These are phyloP conservation scores for Lignosus rhinocerotis DNA, from an alignment of 1,284 basidiomycete genomes.

Conservation along the genomic window DNA sequence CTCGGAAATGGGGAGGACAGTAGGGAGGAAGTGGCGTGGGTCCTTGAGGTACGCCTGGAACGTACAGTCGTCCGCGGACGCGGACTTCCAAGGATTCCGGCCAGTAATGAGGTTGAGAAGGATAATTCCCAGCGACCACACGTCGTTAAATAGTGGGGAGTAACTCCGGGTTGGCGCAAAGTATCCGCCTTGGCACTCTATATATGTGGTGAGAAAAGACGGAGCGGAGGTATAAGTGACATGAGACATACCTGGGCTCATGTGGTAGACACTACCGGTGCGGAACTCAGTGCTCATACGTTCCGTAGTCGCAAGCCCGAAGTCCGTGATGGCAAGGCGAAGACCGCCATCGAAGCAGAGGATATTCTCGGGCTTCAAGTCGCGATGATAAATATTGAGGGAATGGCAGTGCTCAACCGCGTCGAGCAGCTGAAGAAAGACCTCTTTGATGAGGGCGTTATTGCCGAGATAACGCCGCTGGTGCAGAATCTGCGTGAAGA, in stretches of 20 bases:
- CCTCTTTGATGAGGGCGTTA: conserved; percentile 80
- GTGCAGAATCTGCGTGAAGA: conserved; percentile 86
- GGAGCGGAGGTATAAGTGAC: conserved; percentile 1
- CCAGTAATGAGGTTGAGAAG: conserved; percentile 95
- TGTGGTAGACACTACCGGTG: conserved; percentile 95
- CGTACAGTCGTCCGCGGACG: conserved; percentile 75
- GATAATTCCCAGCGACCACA: conserved; percentile 97
- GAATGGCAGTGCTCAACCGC: conserved; percentile 89
- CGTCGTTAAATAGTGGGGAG: conserved; percentile 88
- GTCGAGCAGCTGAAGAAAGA: conserved; percentile 92
- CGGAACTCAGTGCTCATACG: conserved; percentile 89
- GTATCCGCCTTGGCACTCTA: conserved; percentile 91
- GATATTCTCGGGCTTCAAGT: conserved; percentile 98
- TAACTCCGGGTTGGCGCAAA: conserved; percentile 74
- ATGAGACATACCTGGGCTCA: conserved; percentile 79
- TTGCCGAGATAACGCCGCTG: conserved; percentile 75
- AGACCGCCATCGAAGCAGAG: conserved; percentile 84
- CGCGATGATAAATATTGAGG: conserved; percentile 93
- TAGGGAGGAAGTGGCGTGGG: conserved; percentile 65
- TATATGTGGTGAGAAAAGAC: conserved; percentile 6
- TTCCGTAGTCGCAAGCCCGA: conserved; percentile 94
- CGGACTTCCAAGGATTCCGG: conserved; percentile 97
- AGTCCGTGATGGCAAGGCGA: conserved; percentile 90
- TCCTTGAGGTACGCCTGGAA: conserved; percentile 75
- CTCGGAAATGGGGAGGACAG: conserved; percentile 72